A percentile compares a stretch with the other conserved stretches of the same genome.
Conservation (phyloP, 192 early-diverging fungal species). For the Allomyces macrogynus region DNA sequence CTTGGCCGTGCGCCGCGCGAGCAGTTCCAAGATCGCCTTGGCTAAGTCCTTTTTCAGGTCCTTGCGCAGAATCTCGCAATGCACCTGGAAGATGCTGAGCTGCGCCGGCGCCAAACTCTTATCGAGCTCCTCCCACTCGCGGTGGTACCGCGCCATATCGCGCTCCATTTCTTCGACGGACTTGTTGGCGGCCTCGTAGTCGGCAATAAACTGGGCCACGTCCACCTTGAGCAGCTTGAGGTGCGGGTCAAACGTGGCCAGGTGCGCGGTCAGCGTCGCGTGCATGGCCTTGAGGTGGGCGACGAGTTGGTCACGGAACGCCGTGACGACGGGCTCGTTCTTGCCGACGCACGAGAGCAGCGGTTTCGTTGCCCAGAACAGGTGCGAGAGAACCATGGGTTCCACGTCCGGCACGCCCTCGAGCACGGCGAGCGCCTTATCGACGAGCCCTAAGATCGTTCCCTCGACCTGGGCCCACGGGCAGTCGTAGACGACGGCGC, state of each 20-base stretch:
- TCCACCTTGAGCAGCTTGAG: constrained; percentile 69
- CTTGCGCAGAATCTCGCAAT: constrained; percentile 60
- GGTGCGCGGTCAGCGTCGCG: constrained; percentile 76
- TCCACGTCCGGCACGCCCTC: constrained; percentile 35
- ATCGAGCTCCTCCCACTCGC: constrained; percentile 65
- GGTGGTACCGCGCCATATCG: constrained; percentile 54
- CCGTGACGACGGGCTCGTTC: constrained; percentile 91
- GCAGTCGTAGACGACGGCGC: constrained; percentile 24
- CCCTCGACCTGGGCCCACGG: constrained; percentile 21
- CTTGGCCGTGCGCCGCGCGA: constrained; percentile 54
- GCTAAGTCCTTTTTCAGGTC: constrained; percentile 40
- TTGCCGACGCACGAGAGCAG: constrained; percentile 41
- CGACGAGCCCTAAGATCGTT: constrained; percentile 23
- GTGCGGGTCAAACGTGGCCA: constrained; percentile 81
- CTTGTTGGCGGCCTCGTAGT: constrained; percentile 90
- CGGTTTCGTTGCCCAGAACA: constrained; percentile 38
- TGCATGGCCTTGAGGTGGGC: constrained; percentile 79
- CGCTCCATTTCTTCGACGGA: constrained; percentile 79
- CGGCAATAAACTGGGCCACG: constrained; percentile 54
- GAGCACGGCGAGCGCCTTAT: constrained; percentile 25
- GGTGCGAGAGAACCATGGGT: constrained; percentile 32
- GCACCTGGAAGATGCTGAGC: constrained; percentile 76
- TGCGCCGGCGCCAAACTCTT: constrained; percentile 56
- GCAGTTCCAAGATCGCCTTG: constrained; percentile 68
- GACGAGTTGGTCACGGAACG: constrained; percentile 77